Percentiles rank a stretch among this genome's conserved stretches.
These are phyloP conservation scores for Colletotrichum sp. DNA, from an alignment of 2,329 filamentous ascomycete genomes.

Conservation along the genomic window DNA sequence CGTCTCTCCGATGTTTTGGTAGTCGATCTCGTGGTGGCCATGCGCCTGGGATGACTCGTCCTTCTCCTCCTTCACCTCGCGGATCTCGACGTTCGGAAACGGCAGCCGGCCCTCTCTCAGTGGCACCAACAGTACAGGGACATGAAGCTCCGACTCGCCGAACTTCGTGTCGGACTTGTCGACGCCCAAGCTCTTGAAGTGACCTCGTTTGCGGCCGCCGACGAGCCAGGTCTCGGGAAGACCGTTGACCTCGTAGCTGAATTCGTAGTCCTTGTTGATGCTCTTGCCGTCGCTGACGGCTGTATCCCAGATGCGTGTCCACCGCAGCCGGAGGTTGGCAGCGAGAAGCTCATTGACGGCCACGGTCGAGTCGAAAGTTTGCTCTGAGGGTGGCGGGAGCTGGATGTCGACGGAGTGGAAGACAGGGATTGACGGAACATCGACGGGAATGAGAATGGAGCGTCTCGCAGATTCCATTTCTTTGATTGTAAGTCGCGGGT, in stretches of 20 bases:
- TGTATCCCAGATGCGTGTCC: slow-evolving; percentile 68
- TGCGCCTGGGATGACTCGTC: slow-evolving; percentile 24
- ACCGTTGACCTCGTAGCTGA: slow-evolving; percentile 82
- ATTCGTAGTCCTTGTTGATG: slow-evolving; percentile 59
- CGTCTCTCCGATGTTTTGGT: slow-evolving; percentile 77
- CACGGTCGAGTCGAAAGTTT: slow-evolving; percentile 43
- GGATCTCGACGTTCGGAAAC: slow-evolving; percentile 80
- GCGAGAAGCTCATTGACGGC: slow-evolving; percentile 69
- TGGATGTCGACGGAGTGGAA: slow-evolving; percentile 79
- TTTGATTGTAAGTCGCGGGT: slow-evolving; percentile 35
- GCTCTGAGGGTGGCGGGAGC: slow-evolving; percentile 24
- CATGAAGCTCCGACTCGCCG: slow-evolving; percentile 55
- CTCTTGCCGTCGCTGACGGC: slow-evolving; percentile 30
- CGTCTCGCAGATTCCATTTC: slow-evolving; percentile 40
- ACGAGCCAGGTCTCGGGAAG: slow-evolving; percentile 82
- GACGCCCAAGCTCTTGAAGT: slow-evolving; percentile 66
- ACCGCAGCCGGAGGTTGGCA: slow-evolving; percentile 65
- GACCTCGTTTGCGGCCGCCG: slow-evolving; percentile 79
- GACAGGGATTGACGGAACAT: slow-evolving; percentile 82
- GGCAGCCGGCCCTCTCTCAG: slow-evolving; percentile 79
- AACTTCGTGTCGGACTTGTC: slow-evolving; percentile 36
- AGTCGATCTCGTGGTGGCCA: slow-evolving; percentile 78
- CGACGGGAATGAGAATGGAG: slow-evolving; percentile 86
- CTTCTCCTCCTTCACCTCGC: slow-evolving; percentile 54
- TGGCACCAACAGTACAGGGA: slow-evolving; percentile 80